Evolutionary conservation across 176 grass and related monocot species (phyloP), one percentile per base, ranked within the genome.

Genomic region (Ananas comosus): DNA sequence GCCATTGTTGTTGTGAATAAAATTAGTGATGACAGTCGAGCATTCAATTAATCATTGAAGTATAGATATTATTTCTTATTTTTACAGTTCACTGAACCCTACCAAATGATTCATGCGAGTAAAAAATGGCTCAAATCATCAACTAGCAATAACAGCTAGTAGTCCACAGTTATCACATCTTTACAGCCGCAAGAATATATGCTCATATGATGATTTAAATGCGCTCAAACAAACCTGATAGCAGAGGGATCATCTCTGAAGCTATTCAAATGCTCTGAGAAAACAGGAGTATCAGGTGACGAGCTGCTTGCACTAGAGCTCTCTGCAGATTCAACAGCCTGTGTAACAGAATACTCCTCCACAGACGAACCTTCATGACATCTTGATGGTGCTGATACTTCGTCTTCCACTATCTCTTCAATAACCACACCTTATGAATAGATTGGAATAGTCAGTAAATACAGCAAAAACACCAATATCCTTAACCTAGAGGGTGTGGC

Each of bases 391-490:
- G 78, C 69, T 28, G 56, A 66, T 72, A 51, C 64, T 17, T 81
- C 72, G 27, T 89, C 81, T 78, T 90, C 89, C n/a, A 77, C 33
- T 76, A 93, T 77, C 78, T 99, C 94, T 88, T 99, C 90, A 86
- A 99, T 93, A 65, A 91, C 68, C 72, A 93, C 74, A 73, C 89
- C 90, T 96, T 65, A 13, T 12, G 69, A 82, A 24, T 61, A 19
- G 17, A 61, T 19, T 9, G 10, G 7, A 61, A 18, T 9, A 61
- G 10, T 61, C 56, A 61, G 56, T 22, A 61, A 61, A 61, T 61
- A 61, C 6, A 18, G 17, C 16, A 21, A 18, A 61, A 19, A 61
- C 13, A 10, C 10, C 21, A 61, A 61, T n/a, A 61, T 61, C n/a
- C 17, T 19, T 61, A 61, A 13, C 33, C 33, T 56, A 21, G 21